Base-by-base conservation (phyloP, 2,329 filamentous ascomycete species). In the Colletotrichum sp. region DNA sequence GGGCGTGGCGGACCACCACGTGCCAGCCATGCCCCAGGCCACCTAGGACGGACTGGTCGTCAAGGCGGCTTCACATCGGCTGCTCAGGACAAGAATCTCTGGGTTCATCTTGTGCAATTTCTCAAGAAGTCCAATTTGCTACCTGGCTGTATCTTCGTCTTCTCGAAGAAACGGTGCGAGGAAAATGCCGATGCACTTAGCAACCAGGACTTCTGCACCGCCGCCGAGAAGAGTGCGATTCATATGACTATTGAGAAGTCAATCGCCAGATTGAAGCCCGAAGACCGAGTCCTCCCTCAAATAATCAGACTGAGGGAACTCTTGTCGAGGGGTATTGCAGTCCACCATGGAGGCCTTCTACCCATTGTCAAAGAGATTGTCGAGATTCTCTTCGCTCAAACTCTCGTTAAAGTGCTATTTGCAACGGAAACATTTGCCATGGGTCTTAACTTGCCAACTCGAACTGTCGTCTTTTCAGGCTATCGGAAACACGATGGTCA, bases 351-450 rank as follows among this genome's bases (percentile, higher is more conserved):
- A 78, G 97, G 97, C 44, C 89, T 99, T 77, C 86, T 99, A 26
- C 97, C 97, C 0, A 99, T 99, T 78, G 96, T 99, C 80, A 99
- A 99, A 84, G 97, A 99, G 84, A 92, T 99, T 28, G 97, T 99
- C 2, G 97, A 99, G 84, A 98, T 99, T 69, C 86, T 99, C 18
- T 99, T 99, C 80, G 96, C 97, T 0, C 96, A 95, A 84, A 98
- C 96, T 1, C 87, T 99, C 71, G 97, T 99, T 75, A 99, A 99
- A 85, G 95, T 99, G 5, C 90, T 99, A 3, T 99, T 99, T 81
- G 97, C 97, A 0, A 99, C 97, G 0, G 97, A 99, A 84, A 99
- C 97, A 0, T 99, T 99, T 84, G 97, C 97, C 44, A 99, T 99
- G 96, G 97, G 97, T 32, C 89, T 99, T 36, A 99, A 99, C 82